Conservation (phyloP, 2,329 filamentous ascomycete genomes). For the Coniochaeta prunicola region DNA sequence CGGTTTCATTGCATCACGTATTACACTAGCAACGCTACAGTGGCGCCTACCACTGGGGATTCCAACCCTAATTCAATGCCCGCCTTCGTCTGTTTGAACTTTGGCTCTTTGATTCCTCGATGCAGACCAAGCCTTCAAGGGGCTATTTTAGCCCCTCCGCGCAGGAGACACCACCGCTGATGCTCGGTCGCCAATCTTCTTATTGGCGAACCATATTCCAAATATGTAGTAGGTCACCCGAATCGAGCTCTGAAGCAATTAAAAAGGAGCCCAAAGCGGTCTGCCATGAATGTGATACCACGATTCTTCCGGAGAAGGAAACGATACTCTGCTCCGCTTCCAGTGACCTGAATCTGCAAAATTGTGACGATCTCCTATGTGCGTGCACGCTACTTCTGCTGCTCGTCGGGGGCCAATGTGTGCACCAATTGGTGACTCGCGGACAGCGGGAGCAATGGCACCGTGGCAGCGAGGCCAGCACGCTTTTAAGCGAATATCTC, state of each 20-base stretch:
- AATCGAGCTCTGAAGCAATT: background rate
- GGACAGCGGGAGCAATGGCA: background rate
- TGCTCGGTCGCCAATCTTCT: background rate
- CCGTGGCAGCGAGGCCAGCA: background rate
- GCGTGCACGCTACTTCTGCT: background rate
- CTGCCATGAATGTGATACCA: background rate
- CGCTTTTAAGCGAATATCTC: background rate
- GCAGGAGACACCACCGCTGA: background rate
- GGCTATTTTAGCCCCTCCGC: background rate
- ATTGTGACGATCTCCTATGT: background rate
- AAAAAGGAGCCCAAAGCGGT: background rate
- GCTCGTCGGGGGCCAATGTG: background rate
- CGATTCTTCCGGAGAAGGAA: background rate
- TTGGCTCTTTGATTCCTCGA: background rate
- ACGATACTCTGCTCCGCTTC: background rate
- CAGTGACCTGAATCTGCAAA: background rate
- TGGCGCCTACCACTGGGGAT: background rate
- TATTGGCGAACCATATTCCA: background rate
- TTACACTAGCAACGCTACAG: background rate
- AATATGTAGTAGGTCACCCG: background rate
- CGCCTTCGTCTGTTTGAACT: background rate
- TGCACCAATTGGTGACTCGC: background rate
- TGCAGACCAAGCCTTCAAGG: background rate
- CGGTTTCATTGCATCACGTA: background rate
- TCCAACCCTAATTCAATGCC: background rate